These are phyloP conservation scores for Crithidia bombi DNA, from an alignment of 208 protist species.

Conservation along the genomic window DNA sequence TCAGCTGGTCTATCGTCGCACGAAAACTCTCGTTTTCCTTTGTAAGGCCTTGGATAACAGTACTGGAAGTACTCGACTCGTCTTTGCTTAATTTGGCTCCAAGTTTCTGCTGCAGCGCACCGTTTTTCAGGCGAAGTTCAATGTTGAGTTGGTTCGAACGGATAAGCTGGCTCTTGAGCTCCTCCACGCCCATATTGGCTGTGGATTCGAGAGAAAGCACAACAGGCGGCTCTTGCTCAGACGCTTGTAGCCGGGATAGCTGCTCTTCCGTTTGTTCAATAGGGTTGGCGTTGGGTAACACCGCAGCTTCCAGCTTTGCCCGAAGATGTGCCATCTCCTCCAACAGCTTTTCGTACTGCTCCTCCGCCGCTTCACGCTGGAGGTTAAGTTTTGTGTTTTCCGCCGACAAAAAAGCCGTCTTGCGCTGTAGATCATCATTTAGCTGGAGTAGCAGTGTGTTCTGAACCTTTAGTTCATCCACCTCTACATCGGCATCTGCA, in stretches of 20 bases:
- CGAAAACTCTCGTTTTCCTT: slow-evolving; percentile 22
- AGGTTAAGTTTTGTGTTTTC: slow-evolving; percentile 31
- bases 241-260: neutral
- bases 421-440: slow-evolving; percentile 39
- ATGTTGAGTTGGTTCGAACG: slow-evolving; percentile 36
- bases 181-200: slow-evolving; percentile 6
- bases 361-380: slow-evolving; percentile 17
- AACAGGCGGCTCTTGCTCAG: neutral
- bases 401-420: slow-evolving; percentile 21
- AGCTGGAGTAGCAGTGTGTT: slow-evolving; percentile 14
- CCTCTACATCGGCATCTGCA: neutral
- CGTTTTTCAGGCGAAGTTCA: slow-evolving; percentile 34
- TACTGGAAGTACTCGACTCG: neutral
- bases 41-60: neutral
- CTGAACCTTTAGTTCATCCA: slow-evolving; percentile 25
- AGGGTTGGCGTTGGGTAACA: neutral
- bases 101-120: slow-evolving; percentile 18
- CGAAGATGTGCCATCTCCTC: slow-evolving; percentile 15
- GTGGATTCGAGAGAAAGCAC: neutral
- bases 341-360: slow-evolving; percentile 40
- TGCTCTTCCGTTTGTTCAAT: neutral
- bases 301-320: neutral
- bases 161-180: slow-evolving; percentile 29
- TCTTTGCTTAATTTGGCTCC: neutral
- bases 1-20: slow-evolving; percentile 11